A percentile compares a stretch with the other conserved stretches of the same genome.
Evolutionary conservation across 75 land plant species (phyloP).

Genomic region (Picea sitchensis): DNA sequence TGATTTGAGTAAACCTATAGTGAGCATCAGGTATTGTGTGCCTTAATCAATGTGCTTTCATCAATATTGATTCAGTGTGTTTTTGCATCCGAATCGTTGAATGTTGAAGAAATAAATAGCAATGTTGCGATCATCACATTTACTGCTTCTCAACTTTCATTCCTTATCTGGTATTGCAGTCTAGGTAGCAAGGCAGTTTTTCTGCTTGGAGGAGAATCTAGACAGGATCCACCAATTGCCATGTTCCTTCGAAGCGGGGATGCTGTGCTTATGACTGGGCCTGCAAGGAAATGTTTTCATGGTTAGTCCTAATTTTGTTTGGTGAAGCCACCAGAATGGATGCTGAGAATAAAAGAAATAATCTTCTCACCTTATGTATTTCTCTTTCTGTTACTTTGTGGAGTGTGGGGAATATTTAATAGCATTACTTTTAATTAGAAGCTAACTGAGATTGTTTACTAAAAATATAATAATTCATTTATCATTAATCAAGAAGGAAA

Average conservation of each 20-base stretch:
- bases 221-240: slow-evolving; percentile 77
- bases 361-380: no score
- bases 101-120: not conserved
- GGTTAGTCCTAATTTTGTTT: slow-evolving; percentile 42
- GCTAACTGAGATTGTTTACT: no score
- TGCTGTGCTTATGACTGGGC: slow-evolving; percentile 94
- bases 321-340: no score
- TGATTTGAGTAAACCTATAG: slow-evolving; percentile 98
- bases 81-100: slow-evolving; percentile 6
- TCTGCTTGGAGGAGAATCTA: slow-evolving; percentile 84
- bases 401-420: no score
- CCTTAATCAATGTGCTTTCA: slow-evolving; percentile 3
- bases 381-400: no score
- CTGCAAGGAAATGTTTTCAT: slow-evolving; percentile 97
- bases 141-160: not conserved
- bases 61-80: not conserved
- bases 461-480: no score
- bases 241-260: slow-evolving; percentile 99
- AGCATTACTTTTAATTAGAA: no score
- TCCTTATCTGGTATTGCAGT: slow-evolving; percentile 28
- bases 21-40: slow-evolving; percentile 82
- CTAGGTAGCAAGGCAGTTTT: slow-evolving; percentile 98
- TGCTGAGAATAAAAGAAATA: no score
- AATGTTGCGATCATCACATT: not conserved
- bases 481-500: no score